Base-by-base conservation (phyloP, 2,329 filamentous ascomycete species). In the Biscogniauxia marginata region DNA sequence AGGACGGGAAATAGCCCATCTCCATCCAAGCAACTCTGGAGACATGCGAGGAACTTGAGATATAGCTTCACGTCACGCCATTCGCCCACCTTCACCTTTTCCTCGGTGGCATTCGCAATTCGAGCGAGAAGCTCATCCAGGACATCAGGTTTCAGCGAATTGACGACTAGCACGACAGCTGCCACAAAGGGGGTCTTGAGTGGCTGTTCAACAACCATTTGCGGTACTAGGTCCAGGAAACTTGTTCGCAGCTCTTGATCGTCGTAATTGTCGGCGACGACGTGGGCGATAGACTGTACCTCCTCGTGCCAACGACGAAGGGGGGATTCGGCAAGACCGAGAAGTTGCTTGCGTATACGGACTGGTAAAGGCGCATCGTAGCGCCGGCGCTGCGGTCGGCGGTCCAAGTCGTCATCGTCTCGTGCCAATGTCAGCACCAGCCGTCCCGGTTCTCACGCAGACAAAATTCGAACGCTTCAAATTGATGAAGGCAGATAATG, bases 111-210 rank as follows among this genome's bases (percentile, higher is more conserved):
- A 34, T 79, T 76, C 1, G 82, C 81, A 46, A 87, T 78, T 63
- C 83, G 84, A 51, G 76, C 79, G 63, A 98, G 78, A 19, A 96
- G 78, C 61, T 91, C 84, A 39, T 81, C 80, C 25, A 88, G 84
- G 34, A 96, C 80, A 63, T 95, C 89, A 4, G 88, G 80, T 69
- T 91, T 91, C 65, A 89, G 76, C 22, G 84, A 83, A 75, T 98
- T 97, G 63, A 87, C 83, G 55, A 91, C 83, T 56, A 96, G 81
- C 46, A 96, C 83, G 13, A 93, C 87, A 19, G 90, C 91, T 8
- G 93, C 92, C 39, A 96, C 83, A 71, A 97, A 98, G 0, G 95
- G 93, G n/a, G 92, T 96, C 79, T 98, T 98, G 73, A 99, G 88
- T 1, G 95, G 95, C 75, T 99, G 95, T 76, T 99, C 95, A 34